Evolutionary conservation across 2,329 filamentous ascomycete genomes (phyloP).

Genomic region (Aspergillus piperis): DNA sequence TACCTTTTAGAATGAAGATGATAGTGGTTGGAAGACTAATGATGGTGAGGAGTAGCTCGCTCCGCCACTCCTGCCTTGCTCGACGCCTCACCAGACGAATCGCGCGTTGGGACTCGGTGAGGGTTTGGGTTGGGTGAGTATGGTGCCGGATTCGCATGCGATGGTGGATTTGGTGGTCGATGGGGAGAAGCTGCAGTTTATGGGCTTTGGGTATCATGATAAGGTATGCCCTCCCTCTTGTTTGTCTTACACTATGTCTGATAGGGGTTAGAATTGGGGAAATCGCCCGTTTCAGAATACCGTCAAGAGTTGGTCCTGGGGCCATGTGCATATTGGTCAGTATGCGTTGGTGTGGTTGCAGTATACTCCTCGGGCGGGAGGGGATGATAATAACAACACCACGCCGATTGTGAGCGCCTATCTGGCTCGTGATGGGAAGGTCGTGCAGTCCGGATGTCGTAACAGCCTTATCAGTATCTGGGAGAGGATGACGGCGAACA

Average conservation of each 20-base stretch:
- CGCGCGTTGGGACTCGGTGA: background rate
- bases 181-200: conserved; percentile 36
- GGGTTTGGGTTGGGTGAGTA: conserved; percentile 41
- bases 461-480: conserved; percentile 15
- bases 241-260: background rate
- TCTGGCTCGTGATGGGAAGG: conserved; percentile 31
- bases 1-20: no score
- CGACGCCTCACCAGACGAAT: background rate
- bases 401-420: conserved; percentile 30
- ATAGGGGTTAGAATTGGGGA: conserved; percentile 44
- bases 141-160: conserved; percentile 38
- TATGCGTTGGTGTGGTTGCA: conserved; percentile 52
- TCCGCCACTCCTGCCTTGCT: conserved; percentile 10
- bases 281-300: conserved; percentile 34
- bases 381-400: conserved; percentile 23
- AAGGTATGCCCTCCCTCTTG: conserved; percentile 28
- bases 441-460: conserved; percentile 31
- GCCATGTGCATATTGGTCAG: conserved; percentile 45
- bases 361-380: conserved; percentile 22
- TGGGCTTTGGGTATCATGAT: conserved; percentile 49
- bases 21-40: no score
- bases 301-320: conserved; percentile 42
- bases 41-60: background rate
- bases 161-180: conserved; percentile 32
- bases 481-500: background rate